Conservation (phyloP, 1,139 yeast species). For the Candida mesenterica region DNA sequence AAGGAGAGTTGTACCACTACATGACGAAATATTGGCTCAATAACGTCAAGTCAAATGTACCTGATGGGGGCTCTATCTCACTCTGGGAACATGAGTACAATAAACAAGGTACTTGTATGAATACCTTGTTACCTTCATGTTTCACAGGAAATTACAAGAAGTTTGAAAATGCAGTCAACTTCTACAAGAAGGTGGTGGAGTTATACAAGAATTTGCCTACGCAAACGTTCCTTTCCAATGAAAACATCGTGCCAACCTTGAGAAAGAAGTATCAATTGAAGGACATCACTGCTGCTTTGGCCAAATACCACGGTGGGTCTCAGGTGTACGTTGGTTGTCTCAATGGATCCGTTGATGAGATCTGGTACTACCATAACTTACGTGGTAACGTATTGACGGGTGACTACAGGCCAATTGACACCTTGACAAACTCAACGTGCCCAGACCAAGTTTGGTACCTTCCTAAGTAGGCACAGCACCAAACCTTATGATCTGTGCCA, state of each 20-base stretch:
- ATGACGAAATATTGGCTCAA: conserved; percentile 40
- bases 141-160: conserved; percentile 30
- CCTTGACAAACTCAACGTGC: conserved; percentile 25
- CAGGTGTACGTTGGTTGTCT: conserved; percentile 37
- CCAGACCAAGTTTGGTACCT: conserved; percentile 32
- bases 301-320: conserved; percentile 26
- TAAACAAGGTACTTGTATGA: conserved; percentile 48
- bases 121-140: conserved; percentile 37
- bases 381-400: conserved; percentile 39
- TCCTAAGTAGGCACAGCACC: conserved; percentile 27
- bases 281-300: conserved; percentile 35
- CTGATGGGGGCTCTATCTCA: conserved; percentile 22
- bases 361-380: conserved; percentile 40
- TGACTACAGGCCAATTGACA: conserved; percentile 30
- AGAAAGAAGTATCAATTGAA: conserved; percentile 26
- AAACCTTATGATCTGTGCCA: too few species aligned
- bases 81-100: conserved; percentile 46
- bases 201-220: conserved; percentile 37
- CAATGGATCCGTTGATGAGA: conserved; percentile 33
- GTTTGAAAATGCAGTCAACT: conserved; percentile 34
- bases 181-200: conserved; percentile 34
- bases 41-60: conserved; percentile 33
- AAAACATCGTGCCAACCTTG: conserved; percentile 36
- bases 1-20: conserved; percentile 27
- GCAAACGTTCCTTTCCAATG: conserved; percentile 30